Percentiles rank a stretch among this genome's conserved stretches.
These are phyloP conservation scores for Oryza rufipogon DNA, from an alignment of 176 grass and related monocot genomes.

Conservation along the genomic window DNA sequence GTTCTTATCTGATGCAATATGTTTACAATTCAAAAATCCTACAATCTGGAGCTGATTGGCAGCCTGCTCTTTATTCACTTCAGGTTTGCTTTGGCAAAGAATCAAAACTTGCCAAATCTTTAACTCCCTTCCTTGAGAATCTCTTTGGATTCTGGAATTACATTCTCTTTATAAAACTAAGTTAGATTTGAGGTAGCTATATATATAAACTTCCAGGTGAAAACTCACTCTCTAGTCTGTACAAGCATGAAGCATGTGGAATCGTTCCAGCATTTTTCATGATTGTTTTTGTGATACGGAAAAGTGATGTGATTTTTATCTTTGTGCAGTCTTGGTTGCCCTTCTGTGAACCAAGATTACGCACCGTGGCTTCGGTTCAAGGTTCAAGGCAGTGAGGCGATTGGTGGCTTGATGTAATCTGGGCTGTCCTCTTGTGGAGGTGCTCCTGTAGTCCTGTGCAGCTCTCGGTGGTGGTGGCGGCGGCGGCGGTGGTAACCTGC, in stretches of 20 bases:
- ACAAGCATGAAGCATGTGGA: constrained; percentile 28
- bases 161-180: constrained; percentile 17
- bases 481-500: too few relatives aligned
- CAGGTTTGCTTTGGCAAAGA: constrained; percentile 38
- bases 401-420: constrained; percentile 17
- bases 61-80: constrained; percentile 9
- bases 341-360: constrained; percentile 1
- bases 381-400: neutral
- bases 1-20: constrained; percentile 88
- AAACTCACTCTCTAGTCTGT: neutral
- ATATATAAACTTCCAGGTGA: constrained; percentile 25
- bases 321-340: constrained; percentile 13
- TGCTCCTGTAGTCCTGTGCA: constrained; percentile 8
- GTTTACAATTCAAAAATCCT: constrained; percentile 81
- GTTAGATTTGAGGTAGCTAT: constrained; percentile 1
- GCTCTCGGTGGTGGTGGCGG: neutral
- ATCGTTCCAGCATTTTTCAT: neutral
- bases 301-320: neutral
- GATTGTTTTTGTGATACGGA: constrained; percentile 5
- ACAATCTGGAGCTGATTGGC: constrained; percentile 68
- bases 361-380: neutral
- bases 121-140: neutral
- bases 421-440: neutral
- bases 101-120: neutral
- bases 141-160: neutral